Evolutionary conservation across 495 filamentous ascomycete species (phyloP).

Genomic region (Aspergillus coremiiformis): DNA sequence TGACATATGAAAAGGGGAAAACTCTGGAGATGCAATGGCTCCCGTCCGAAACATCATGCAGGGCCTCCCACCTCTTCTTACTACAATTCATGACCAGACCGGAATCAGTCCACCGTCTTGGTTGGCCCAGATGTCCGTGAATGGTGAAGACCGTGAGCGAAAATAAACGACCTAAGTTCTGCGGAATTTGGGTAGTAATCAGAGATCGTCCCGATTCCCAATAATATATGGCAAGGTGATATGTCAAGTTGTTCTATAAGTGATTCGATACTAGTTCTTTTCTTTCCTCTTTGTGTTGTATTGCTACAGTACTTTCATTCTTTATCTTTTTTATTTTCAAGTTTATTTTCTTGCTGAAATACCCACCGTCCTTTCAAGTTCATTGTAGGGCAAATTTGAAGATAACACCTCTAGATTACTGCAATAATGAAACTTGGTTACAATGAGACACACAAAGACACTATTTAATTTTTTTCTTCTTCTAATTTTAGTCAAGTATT

Average conservation of each 20-base stretch:
- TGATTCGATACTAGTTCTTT: not conserved
- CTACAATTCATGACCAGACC: conserved; percentile 77
- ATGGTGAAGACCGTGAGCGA: not conserved
- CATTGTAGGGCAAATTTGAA: not conserved
- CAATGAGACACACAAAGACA: too few species aligned
- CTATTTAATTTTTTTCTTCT: not conserved
- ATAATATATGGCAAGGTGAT: not conserved
- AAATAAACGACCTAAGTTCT: not conserved
- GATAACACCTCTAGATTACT: not conserved
- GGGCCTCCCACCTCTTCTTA: conserved; percentile 67
- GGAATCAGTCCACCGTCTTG: conserved; percentile 68
- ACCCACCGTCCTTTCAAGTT: not conserved
- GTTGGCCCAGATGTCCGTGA: conserved; percentile 45
- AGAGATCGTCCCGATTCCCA: not conserved
- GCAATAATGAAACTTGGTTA: too few species aligned
- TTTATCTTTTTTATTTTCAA: too few species aligned
- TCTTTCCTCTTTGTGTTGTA: not conserved
- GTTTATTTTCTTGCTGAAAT: not conserved
- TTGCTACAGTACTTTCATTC: not conserved
- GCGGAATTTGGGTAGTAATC: not conserved
- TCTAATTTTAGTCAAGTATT: too few species aligned
- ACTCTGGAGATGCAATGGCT: conserved; percentile 35
- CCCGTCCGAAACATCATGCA: conserved; percentile 61
- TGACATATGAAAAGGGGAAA: conserved; percentile 17
- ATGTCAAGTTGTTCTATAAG: not conserved